Conservation (phyloP, 441 rosid genomes). For the Capsella rubella region DNA sequence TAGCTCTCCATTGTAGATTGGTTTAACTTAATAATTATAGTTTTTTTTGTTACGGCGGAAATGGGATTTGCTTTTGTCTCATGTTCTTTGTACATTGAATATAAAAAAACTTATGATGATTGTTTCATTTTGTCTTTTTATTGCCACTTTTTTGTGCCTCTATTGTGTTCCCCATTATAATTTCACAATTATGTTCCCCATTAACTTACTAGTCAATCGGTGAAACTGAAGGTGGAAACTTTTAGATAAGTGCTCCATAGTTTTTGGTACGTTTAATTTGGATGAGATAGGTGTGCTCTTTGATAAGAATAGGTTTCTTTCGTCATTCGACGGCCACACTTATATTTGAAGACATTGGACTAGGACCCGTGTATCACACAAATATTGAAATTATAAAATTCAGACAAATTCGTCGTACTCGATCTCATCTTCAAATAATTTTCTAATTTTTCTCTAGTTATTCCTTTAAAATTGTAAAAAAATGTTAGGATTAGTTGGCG, state of each 20-base stretch:
- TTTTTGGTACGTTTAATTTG: constrained; percentile 38
- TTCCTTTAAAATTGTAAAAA: too few relatives aligned
- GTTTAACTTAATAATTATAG: neutral
- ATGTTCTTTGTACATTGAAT: constrained; percentile 41
- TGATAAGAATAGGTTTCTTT: neutral
- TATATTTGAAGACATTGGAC: too few relatives aligned
- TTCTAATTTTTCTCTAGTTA: too few relatives aligned
- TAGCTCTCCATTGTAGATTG: neutral
- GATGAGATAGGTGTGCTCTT: constrained; percentile 19
- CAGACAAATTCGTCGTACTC: too few relatives aligned
- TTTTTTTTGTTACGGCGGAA: constrained; percentile 28
- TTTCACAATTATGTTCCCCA: constrained; percentile 45
- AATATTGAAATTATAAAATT: too few relatives aligned
- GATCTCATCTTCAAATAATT: too few relatives aligned
- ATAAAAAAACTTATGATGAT: constrained; percentile 26
- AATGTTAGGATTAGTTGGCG: too few relatives aligned
- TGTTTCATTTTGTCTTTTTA: constrained; percentile 1
- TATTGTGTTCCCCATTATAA: constrained; percentile 44
- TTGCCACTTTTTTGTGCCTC: constrained; percentile 22
- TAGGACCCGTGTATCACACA: too few relatives aligned
- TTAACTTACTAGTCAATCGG: constrained; percentile 29
- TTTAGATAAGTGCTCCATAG: constrained; percentile 12
- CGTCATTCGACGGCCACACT: too few relatives aligned
- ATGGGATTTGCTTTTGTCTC: constrained; percentile 26
- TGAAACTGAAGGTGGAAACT: constrained; percentile 18